Evolutionary conservation across 202 grass and related monocot genomes (phyloP), one percentile per base, ranked within the genome.

Genomic region (Panicum hallii): DNA sequence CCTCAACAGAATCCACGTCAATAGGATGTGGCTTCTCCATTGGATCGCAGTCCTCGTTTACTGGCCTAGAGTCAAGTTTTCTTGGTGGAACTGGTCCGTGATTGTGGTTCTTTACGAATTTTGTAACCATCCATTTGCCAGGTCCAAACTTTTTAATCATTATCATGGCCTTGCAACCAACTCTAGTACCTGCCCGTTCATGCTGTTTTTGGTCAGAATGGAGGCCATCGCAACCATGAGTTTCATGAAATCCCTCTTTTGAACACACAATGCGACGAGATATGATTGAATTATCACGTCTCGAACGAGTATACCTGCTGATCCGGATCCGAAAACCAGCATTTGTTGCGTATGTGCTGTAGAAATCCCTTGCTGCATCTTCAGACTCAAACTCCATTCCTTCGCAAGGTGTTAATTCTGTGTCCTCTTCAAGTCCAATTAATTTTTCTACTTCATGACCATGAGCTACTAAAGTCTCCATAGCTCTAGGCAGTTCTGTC

Each of bases 381-480:
- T 97, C 95, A 15, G 92, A 94, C 17, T 92, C 90, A 60, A 97
- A 97, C 70, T 91, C 88, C 95, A 93, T 97, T 61, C 95, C 92
- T 88, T 94, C 95, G 40, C 87, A 93, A 71, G 95, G 92, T 64
- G 88, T 90, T 72, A 88, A 78, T 70, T 87, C 83, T 63, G 80
- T 85, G 52, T 83, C 86, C 89, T 66, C 83, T 89, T 83, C 83
- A 44, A 75, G 79, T 84, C 79, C 89, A 79, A 89, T 84, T 70
- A 89, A 17, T 1, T 82, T 86, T 81, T 85, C 86, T 74, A 45
- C 61, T 72, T 87, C 86, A 46, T 49, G n/a, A 43, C 81, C 38
- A 45, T 79, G 56, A 1, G 23, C 16, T 0, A 52, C 71, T 78
- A 68, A 84, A 83, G 26, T 79, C 28, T 89, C 89, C 20, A 77